Evolutionary conservation across 139 green algal species (phyloP).

Genomic region (Mychonastes homosphaera): DNA sequence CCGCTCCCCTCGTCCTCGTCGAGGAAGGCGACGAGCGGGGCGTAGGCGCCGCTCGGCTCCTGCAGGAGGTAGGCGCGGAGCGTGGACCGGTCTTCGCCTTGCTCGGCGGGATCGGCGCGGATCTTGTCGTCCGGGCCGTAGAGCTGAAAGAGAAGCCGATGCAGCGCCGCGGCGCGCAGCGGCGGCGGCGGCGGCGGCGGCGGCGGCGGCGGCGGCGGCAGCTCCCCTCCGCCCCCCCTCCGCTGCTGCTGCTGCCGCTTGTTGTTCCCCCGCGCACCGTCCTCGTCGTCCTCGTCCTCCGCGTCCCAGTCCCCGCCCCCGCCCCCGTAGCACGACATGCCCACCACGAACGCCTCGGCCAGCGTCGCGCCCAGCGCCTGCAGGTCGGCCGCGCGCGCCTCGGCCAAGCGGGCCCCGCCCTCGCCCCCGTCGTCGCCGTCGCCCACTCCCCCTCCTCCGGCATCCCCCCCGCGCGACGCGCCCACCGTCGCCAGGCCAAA

Average conservation of each 20-base stretch:
- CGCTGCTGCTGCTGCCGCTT: too few relatives aligned
- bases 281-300: too few relatives aligned
- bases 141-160: constrained; percentile 2
- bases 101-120: too few relatives aligned
- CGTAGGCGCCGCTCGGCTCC: neutral
- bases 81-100: too few relatives aligned
- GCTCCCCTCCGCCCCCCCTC: too few relatives aligned
- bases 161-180: neutral
- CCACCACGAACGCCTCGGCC: constrained; percentile 17
- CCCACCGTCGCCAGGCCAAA: constrained; percentile 15
- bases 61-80: neutral
- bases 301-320: too few relatives aligned
- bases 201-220: constrained; percentile 10
- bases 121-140: neutral
- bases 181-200: constrained; percentile 1
- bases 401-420: neutral
- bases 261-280: too few relatives aligned
- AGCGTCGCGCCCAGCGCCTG: constrained; percentile 10
- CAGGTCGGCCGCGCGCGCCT: neutral
- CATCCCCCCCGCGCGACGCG: neutral
- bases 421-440: neutral
- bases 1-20: constrained; percentile 1
- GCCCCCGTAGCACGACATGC: too few relatives aligned
- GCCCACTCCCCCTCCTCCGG: neutral
- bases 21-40: constrained; percentile 7